Percentiles rank a stretch among this genome's conserved stretches.
Evolutionary conservation across 768 basidiomycete genomes (phyloP).

Genomic region (Rhodotorula sphaerocarpa): DNA sequence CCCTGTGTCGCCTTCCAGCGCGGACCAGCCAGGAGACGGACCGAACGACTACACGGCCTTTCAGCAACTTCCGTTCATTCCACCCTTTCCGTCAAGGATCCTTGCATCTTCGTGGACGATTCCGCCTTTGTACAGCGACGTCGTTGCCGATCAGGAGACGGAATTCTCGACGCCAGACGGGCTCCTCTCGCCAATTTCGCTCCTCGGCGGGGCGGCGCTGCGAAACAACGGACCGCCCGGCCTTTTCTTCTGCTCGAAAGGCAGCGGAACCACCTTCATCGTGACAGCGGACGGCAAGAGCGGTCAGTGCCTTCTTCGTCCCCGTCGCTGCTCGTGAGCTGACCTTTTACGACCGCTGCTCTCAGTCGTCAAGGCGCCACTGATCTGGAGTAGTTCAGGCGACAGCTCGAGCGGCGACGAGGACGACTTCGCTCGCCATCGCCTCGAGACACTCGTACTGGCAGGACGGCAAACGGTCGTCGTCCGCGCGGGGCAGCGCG

Average conservation of each 20-base stretch:
- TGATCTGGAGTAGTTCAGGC: constrained; percentile 25
- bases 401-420: too few relatives aligned
- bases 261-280: constrained; percentile 23
- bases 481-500: too few relatives aligned
- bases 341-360: background rate
- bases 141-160: constrained; percentile 48
- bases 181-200: constrained; percentile 37
- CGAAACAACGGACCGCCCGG: constrained; percentile 34
- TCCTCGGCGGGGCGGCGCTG: constrained; percentile 35
- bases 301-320: background rate
- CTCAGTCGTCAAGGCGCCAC: constrained; percentile 34
- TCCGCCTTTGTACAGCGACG: constrained; percentile 69
- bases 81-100: constrained; percentile 74
- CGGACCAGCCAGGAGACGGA: constrained; percentile 21
- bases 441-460: too few relatives aligned
- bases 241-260: constrained; percentile 37
- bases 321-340: background rate
- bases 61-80: constrained; percentile 77
- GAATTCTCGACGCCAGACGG: too few relatives aligned
- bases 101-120: constrained; percentile 87
- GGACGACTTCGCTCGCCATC: background rate
- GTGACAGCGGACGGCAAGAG: constrained; percentile 24
- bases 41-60: constrained; percentile 70
- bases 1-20: constrained; percentile 27
- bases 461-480: too few relatives aligned